A percentile compares a stretch with the other conserved stretches of the same genome.
Conservation (phyloP, 202 grass and related monocot genomes). For the Elaeis oleifera region DNA sequence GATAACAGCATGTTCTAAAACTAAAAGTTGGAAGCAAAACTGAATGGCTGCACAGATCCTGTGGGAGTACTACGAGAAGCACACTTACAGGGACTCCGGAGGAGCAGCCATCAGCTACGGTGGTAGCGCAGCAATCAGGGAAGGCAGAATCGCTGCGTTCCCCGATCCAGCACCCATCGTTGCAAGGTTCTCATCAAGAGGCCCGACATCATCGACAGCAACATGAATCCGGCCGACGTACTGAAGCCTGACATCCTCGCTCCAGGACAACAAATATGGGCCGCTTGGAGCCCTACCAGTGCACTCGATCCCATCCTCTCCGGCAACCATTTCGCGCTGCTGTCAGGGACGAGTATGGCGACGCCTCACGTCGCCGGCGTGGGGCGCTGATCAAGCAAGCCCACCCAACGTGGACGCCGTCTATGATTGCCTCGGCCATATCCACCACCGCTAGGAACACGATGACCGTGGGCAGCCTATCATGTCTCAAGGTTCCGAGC, state of each 20-base stretch:
- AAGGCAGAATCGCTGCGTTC: slow-evolving; percentile 37
- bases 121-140: slow-evolving; percentile 27
- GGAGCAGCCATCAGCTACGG: slow-evolving; percentile 23
- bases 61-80: slow-evolving; percentile 45
- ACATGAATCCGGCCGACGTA: slow-evolving; percentile 33
- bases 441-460: slow-evolving; percentile 36
- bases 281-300: slow-evolving; percentile 39
- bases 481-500: slow-evolving; percentile 34
- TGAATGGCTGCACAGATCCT: slow-evolving; percentile 16
- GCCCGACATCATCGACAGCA: slow-evolving; percentile 31
- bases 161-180: slow-evolving; percentile 19
- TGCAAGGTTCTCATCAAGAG: slow-evolving; percentile 41
- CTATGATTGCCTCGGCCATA: slow-evolving; percentile 43
- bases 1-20: too few relatives aligned
- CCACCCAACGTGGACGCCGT: slow-evolving; percentile 41
- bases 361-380: slow-evolving; percentile 45
- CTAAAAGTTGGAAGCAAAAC: not conserved
- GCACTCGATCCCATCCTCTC: slow-evolving; percentile 27
- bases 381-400: slow-evolving; percentile 38
- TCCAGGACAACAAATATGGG: slow-evolving; percentile 53
- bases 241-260: slow-evolving; percentile 59
- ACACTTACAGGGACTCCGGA: slow-evolving; percentile 22
- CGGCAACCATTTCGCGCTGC: slow-evolving; percentile 35
- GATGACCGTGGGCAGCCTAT: slow-evolving; percentile 21
- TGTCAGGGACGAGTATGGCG: slow-evolving; percentile 69